Base-by-base conservation (phyloP, 495 filamentous ascomycete species). In the Hypoxylon trugodes region DNA sequence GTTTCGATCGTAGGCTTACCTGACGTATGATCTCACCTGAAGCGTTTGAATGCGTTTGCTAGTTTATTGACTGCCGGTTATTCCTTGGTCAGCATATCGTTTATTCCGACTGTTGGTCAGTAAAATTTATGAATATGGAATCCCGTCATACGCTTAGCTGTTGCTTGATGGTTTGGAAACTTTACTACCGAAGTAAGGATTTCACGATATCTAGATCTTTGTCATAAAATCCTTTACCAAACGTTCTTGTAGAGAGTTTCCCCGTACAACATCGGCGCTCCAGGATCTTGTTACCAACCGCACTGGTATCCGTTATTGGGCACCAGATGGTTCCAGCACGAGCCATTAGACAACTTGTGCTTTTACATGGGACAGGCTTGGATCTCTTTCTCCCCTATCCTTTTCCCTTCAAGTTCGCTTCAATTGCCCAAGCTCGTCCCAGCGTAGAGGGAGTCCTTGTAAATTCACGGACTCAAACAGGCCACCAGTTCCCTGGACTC, bases 401-500 rank as follows among this genome's bases (percentile, higher is more conserved):
- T 43, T 43, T 52, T 10, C 18, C 43, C 24, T 46, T 48, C 13
- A 42, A 47, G 52, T 33, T 68, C 64, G 42, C 50, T 59, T 59
- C 50, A 35, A 49, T 59, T 61, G 62, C 24, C 57, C 40, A 30
- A 57, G 51, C 43, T 42, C 32, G 18, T 24, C 24, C 12, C 49
- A 26, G 12, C 48, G 18, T 25, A 41, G 49, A 12, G n/a, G 15
- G 12, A 25, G 52, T 36, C 40, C 42, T 57, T 57, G 33, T 21
- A 2, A 41, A 40, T 32, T 54, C 35, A 42, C 49, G 43, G 35
- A 35, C 37, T 30, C 15, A 54, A 54, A 54, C 51, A 38, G 36
- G 38, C 45, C 52, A 57, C 46, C 51, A 38, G 45, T 64, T 57
- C 52, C 60, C 26, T 64, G 52, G 61, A 58, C 38, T 48, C 53